Conservation (phyloP, 2,329 filamentous ascomycete genomes). For the Ilyonectria destructans region DNA sequence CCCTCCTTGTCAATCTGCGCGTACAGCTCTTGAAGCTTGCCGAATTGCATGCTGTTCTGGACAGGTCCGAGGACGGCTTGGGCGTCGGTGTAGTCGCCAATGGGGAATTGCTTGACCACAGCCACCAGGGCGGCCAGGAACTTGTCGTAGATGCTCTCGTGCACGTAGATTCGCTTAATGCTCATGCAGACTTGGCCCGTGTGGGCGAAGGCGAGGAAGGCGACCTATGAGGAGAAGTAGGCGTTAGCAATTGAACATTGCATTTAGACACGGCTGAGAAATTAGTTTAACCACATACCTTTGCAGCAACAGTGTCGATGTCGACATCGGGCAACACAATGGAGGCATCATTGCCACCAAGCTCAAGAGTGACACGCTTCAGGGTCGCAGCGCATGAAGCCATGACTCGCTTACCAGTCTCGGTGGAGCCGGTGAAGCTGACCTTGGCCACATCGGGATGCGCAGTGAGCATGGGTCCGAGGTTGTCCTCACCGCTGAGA, state of each 20-base stretch:
- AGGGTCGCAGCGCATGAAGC: constrained; percentile 67
- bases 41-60: constrained; percentile 74
- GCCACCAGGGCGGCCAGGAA: constrained; percentile 61
- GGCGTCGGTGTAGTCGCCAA: constrained; percentile 60
- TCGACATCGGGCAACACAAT: constrained; percentile 73
- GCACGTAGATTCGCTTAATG: constrained; percentile 74
- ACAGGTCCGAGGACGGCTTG: constrained; percentile 67
- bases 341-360: constrained; percentile 73
- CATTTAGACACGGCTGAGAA: neutral
- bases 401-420: constrained; percentile 75
- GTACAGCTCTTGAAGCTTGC: constrained; percentile 61
- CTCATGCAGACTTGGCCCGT: constrained; percentile 60
- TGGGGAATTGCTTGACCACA: constrained; percentile 55
- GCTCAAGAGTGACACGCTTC: constrained; percentile 74
- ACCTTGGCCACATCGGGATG: constrained; percentile 75
- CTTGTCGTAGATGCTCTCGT: constrained; percentile 71
- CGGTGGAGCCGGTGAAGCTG: constrained; percentile 74
- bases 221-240: constrained; percentile 21
- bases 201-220: constrained; percentile 65
- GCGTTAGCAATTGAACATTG: neutral
- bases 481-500: constrained; percentile 72
- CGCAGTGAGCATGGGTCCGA: constrained; percentile 71
- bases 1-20: constrained; percentile 61
- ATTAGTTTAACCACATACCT: constrained; percentile 14
- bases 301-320: constrained; percentile 51